Evolutionary conservation across 257 asterid genomes (phyloP), one percentile per base, ranked within the genome.

Genomic region (Solanum tarapatanum): DNA sequence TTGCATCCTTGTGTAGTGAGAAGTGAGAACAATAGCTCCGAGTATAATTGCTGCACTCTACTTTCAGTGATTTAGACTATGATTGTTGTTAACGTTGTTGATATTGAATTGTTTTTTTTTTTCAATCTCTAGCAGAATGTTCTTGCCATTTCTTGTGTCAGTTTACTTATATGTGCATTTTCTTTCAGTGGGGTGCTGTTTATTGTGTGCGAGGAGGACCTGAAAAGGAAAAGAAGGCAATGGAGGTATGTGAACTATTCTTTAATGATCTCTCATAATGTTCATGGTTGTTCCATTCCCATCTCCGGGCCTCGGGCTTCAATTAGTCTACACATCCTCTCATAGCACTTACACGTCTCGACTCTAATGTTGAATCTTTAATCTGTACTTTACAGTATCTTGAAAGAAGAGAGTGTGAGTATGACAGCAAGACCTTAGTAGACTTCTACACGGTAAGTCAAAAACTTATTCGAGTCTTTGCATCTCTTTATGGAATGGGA

Each of bases 161-260:
- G 5, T 23, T 87, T 76, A 28, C 69, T 35, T 2, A 76, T 51
- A 7, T 88, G 62, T 33, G 1, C 60, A 37, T 83, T 33, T 21
- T 66, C 84, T 68, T 88, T 64, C 93, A 97, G 99, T 97, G 99
- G 99, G 99, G 99, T 72, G 96, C 98, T 87, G 99, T 95, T 58
- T 96, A 92, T 86, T 94, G 98, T 62, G 91, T 96, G 66, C 91
- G 97, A 66, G 99, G 99, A 68, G 98, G 98, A 51, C 91, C 93
- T 8, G 98, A 93, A 76, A 94, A 90, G 86, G 99, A 96, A 86
- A 92, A 90, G 84, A 94, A 95, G 51, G 97, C 96, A 75, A 95
- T 97, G 96, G 94, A 90, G 94, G 99, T 95, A 92, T 87, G 87
- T 11, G 26, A n/a, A 72, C 3, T 70, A 10, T 28, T 39, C 33